Percentiles rank a stretch among this genome's conserved stretches.
Evolutionary conservation across 441 rosid species (phyloP).

Genomic region (Mallotus repandus): DNA sequence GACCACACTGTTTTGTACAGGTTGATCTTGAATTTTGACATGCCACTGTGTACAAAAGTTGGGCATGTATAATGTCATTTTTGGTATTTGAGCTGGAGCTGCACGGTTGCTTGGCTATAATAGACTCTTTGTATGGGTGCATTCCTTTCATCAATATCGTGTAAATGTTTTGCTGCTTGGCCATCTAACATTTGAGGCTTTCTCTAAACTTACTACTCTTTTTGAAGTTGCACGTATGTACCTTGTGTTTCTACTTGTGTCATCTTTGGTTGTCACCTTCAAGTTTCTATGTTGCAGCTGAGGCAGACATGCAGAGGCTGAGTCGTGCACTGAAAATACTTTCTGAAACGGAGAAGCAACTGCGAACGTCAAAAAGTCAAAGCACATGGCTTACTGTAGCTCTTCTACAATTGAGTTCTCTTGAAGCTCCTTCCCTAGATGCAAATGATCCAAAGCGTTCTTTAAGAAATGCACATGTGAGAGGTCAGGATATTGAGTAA

Average conservation of each 20-base stretch:
- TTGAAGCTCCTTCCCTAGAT: constrained; percentile 47
- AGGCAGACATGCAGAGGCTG: constrained; percentile 66
- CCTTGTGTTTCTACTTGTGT: neutral
- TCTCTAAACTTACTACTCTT: constrained; percentile 1
- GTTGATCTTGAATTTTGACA: neutral
- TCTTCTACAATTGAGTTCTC: constrained; percentile 73
- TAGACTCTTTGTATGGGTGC: too few relatives aligned
- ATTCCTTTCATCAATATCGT: constrained; percentile 1
- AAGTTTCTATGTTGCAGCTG: constrained; percentile 48
- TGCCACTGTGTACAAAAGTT: neutral
- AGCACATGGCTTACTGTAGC: constrained; percentile 96
- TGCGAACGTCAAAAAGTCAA: constrained; percentile 80
- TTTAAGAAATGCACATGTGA: constrained; percentile 44
- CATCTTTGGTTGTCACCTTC: neutral
- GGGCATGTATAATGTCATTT: neutral
- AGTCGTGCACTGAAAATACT: constrained; percentile 76
- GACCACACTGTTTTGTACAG: neutral
- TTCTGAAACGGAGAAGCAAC: constrained; percentile 90
- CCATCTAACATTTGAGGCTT: neutral
- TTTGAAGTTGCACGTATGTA: constrained; percentile 10
- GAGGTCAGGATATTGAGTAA: constrained; percentile 38
- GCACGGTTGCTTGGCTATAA: too few relatives aligned
- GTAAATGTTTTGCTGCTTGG: neutral
- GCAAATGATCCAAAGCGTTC: constrained; percentile 42
- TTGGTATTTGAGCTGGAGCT: too few relatives aligned